Evolutionary conservation across 169 alveolate species (phyloP), one percentile per base, ranked within the genome.

Genomic region (Plasmodium adleri): DNA sequence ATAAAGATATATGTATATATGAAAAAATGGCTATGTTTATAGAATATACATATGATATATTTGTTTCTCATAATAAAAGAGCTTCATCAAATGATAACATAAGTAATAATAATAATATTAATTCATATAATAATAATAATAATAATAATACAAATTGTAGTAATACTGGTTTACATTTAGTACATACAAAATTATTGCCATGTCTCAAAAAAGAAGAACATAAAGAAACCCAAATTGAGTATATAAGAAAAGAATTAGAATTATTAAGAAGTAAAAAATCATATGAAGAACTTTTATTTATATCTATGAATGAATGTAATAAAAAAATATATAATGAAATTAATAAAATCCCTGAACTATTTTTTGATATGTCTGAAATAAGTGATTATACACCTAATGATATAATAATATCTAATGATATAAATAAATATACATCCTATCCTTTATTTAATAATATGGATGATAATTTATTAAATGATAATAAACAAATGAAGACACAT

Each of bases 251-350:
- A n/a, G 58, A 83, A 7, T 56, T 83, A 68, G 49, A 83, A 71
- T 9, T 20, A 10, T 59, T 83, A 24, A 83, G 58, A 60, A 68
- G 12, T 26, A 62, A 83, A 26, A 83, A 83, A 26, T 83, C 91
- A 9, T 15, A 68, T 72, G 91, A 83, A 68, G 91, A 83, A 52
- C 24, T 68, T 58, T 22, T 83, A 13, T 83, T 15, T 62, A 39
- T 83, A 22, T 50, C 91, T 7, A 83, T 83, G 91, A 52, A 83
- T 39, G 74, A 83, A 56, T 83, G 91, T 32, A 83, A 83, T 58
- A 83, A 83, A 68, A 67, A 68, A 56, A 83, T 83, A 28, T 83
- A 68, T 72, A 22, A 68, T 0, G 58, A 83, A 47, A 68, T 83
- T 15, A 54, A 63, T 83, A 70, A 83, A 70, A 83, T 67, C 4